Conservation (phyloP, 2,329 filamentous ascomycete genomes). For the Curvularia sp. region DNA sequence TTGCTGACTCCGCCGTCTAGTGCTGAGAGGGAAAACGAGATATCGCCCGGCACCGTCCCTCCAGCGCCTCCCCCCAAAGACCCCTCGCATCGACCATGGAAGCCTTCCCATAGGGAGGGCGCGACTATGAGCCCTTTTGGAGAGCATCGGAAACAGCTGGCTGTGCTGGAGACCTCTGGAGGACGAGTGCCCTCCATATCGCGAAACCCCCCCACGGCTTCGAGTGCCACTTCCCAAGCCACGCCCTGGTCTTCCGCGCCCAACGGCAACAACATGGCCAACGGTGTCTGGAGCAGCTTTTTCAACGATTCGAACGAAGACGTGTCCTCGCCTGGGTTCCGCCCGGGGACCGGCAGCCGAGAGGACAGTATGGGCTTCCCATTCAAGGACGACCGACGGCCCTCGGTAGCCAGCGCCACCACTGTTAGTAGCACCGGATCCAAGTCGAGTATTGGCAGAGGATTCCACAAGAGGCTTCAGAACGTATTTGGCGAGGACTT, state of each 20-base stretch:
- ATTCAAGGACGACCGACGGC: conserved; percentile 73
- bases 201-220: conserved; percentile 65
- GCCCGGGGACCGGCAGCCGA: conserved; percentile 63
- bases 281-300: conserved; percentile 64
- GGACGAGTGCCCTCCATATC: conserved; percentile 64
- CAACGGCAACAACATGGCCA: conserved; percentile 53
- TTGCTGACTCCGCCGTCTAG: conserved; percentile 46
- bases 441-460: conserved; percentile 72
- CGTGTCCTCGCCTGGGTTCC: conserved; percentile 73
- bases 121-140: conserved; percentile 66
- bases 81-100: conserved; percentile 42
- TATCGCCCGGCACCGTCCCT: conserved; percentile 50
- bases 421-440: conserved; percentile 88
- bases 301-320: conserved; percentile 80
- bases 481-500: conserved; percentile 94
- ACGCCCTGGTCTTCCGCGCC: conserved; percentile 59
- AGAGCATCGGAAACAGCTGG: conserved; percentile 75
- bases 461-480: conserved; percentile 78
- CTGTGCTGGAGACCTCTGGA: conserved; percentile 69
- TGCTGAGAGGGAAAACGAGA: conserved; percentile 56
- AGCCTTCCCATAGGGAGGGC: conserved; percentile 62
- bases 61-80: conserved; percentile 49
- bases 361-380: conserved; percentile 57
- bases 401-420: conserved; percentile 86
- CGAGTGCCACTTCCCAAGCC: conserved; percentile 59